Conservation (phyloP, 192 early-diverging fungal species). For the Coemansia sp. region DNA sequence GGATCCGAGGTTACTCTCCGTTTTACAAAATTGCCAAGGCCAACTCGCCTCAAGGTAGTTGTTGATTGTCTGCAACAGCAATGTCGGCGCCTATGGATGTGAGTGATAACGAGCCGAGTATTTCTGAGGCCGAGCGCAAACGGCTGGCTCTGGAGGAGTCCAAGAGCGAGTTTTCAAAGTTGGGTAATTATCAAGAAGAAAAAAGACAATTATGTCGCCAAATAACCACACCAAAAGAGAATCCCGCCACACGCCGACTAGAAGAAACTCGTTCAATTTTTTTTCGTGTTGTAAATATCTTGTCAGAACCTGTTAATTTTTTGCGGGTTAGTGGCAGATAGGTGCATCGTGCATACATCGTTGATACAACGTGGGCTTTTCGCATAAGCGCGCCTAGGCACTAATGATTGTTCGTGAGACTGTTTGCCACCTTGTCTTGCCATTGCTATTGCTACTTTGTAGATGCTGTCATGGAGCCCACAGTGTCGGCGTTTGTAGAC, state of each 20-base stretch:
- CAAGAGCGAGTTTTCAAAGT: constrained; percentile 28
- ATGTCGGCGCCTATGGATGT: not conserved
- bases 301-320: not conserved
- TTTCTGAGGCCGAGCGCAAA: constrained; percentile 28
- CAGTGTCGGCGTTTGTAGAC: constrained; percentile 26
- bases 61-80: not conserved
- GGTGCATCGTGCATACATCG: not conserved
- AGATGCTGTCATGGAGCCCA: constrained; percentile 52
- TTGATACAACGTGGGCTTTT: too few relatives aligned
- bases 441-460: constrained; percentile 10
- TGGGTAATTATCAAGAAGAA: constrained; percentile 47
- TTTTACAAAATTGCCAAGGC: not conserved
- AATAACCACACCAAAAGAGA: not conserved
- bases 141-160: constrained; percentile 33
- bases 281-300: not conserved
- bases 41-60: not conserved
- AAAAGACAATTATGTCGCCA: not conserved
- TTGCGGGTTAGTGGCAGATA: too few relatives aligned
- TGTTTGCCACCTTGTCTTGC: not conserved
- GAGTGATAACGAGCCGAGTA: not conserved
- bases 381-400: too few relatives aligned
- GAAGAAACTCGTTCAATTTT: not conserved
- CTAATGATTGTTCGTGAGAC: too few relatives aligned
- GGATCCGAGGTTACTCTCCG: not conserved
- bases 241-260: not conserved